Base-by-base conservation (phyloP, 1,139 yeast genomes). In the Yamadazyma triangularis region DNA sequence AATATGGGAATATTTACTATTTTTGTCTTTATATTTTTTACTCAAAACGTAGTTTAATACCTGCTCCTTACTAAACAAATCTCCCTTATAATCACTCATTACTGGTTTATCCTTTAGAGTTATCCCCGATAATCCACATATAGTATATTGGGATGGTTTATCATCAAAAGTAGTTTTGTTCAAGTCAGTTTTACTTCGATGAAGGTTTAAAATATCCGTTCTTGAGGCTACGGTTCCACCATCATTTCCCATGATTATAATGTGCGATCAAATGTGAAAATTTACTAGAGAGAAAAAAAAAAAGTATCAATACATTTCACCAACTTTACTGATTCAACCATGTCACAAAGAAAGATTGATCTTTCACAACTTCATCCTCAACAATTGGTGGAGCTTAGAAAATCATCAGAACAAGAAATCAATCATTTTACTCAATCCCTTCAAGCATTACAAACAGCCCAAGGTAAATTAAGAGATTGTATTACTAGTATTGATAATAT, bases 381-480 rank as follows among this genome's bases (percentile, higher is more conserved):
- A 51, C 97, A 91, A 57, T 69, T 91, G 32, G 70, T 79, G 26
- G 93, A 87, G 45, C 77, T 91, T 49, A 84, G 93, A 44, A 82
- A 81, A 48, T 86, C 83, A 47, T 73, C 93, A 20, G 94, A 87
- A 47, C 81, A 78, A 47, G 98, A 91, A 53, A 66, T 89, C 25
- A 84, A 82, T 42, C 96, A 89, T 50, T 78, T 91, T 50, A 74
- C 86, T 10, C 83, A 83, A 29, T 88, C 97, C 1, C 72, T 85
- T 37, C 84, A 80, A 46, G 95, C 96, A 9, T 70, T 91, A 28
- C 79, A 79, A 37, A 73, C 89, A 34, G 98, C 97, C 4, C 87
- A 83, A 50, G 60, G 73, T 29, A 89, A 85, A 56, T 86, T 89
- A 53, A 73, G 71, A 42, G 96, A 89, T 46, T 91, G 97, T 55